Base-by-base conservation (phyloP, 2,329 filamentous ascomycete species). In the Ophiostoma pallidulum region DNA sequence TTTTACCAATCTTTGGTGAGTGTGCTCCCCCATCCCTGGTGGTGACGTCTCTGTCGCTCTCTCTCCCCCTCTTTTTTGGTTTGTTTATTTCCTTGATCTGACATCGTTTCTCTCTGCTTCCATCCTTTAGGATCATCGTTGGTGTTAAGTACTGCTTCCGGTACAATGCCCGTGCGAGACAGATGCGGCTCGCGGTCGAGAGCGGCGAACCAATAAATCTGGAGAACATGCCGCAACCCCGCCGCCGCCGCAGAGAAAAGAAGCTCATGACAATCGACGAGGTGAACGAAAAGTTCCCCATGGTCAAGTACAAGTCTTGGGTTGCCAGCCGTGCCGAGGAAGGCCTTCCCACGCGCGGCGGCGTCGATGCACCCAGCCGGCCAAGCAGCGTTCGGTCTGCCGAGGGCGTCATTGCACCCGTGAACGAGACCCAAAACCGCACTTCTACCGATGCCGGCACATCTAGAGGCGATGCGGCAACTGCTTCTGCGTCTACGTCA, bases 101-200 rank as follows among this genome's bases (percentile, higher is more conserved):
- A 45, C 42, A 18, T 12, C 2, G 8, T 59, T n/a, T n/a, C n/a
- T n/a, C n/a, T n/a, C n/a, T n/a, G n/a, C n/a, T n/a, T n/a, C n/a
- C n/a, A n/a, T n/a, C n/a, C n/a, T n/a, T n/a, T n/a, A 98, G 92
- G 92, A 98, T 98, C 60, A 98, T 98, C 58, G 92, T 98, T 52
- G 92, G 92, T 57, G 92, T 98, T 52, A 98, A 98, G 70, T 98
- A 98, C 66, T 98, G 92, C 69, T 98, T 98, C 68, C 79, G 92
- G 58, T 97, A 98, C 66, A 97, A 97, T 66, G 90, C 92, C 57
- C 84, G 92, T 50, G 94, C 94, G 62, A 84, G 92, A 44, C 81
- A 83, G 52, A 70, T 88, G 59, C 81, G 87, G 70, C 77, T 67
- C 70, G 86, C 72, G 55, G 86, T 72, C 55, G 86, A 89, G 58